Base-by-base conservation (phyloP, 495 filamentous ascomycete species). In the Hypoxylon fuscum region DNA sequence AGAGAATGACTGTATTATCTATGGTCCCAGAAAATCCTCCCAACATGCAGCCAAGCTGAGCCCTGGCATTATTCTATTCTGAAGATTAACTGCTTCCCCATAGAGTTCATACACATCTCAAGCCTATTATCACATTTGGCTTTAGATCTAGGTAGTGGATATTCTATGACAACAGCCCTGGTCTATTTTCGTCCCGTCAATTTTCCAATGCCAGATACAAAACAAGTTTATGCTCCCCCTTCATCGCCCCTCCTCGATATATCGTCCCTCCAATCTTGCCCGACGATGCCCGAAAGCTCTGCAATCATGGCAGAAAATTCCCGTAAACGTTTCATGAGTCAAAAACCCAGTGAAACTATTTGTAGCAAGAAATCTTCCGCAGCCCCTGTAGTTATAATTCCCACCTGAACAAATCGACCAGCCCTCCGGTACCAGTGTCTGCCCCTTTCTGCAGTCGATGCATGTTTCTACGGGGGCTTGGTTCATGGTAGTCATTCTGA, bases 361-460 rank as follows among this genome's bases (percentile, higher is more conserved):
- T 4, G 9, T n/a, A 15, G 51, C 51, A n/a, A 62, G 52, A 4
- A 62, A 32, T 35, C 59, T 56, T 40, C 59, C 59, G 32, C 59
- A 62, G 15, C 59, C 59, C 22, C 46, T 25, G 8, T 46, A 10
- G 2, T 62, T n/a, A n/a, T n/a, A n/a, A n/a, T n/a, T n/a, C n/a
- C n/a, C 59, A 2, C 45, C 51, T 52, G 51, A 62, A 12, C 59
- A 62, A 38, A 62, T 51, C 11, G 10, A 4, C 5, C 42, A 44
- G 45, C 14, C 37, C 0, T 4, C 20, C 7, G 29, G 45, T 8
- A 44, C 3, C 2, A 1, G 5, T 17, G 10, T n/a, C 9, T 22
- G 31, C 18, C 46, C 21, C 23, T 35, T 55, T 35, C 59, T 40
- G 34, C 52, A 63, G 11, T 38, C 35, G 8, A 56, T 40, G 11